A percentile compares a stretch with the other conserved stretches of the same genome.
Conservation (phyloP, 129 eudicot genomes). For the Scalesia atractyloides region DNA sequence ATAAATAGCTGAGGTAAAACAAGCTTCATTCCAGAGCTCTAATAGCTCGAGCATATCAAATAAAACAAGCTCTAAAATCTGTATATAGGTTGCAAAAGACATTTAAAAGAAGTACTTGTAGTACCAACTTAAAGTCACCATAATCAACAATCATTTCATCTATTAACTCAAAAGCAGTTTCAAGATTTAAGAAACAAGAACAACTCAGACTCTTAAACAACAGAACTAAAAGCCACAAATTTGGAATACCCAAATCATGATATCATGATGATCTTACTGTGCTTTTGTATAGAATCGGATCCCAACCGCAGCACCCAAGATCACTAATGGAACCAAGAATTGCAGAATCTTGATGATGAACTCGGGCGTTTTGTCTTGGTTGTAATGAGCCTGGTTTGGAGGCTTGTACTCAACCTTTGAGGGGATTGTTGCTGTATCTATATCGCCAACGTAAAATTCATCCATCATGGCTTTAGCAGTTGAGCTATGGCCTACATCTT, state of each 20-base stretch:
- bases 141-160: constrained; percentile 23
- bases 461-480: constrained; percentile 87
- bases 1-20: background rate
- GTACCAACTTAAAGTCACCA: constrained; percentile 25
- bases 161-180: background rate
- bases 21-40: background rate
- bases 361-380: constrained; percentile 89
- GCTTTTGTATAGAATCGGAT: constrained; percentile 82
- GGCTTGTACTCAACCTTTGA: constrained; percentile 64
- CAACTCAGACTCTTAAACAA: constrained; percentile 26
- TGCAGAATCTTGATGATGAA: constrained; percentile 88
- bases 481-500: constrained; percentile 92
- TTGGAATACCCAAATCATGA: background rate
- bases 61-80: constrained; percentile 6
- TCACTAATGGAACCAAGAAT: constrained; percentile 79
- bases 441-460: constrained; percentile 71
- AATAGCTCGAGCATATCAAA: background rate
- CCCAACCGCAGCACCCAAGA: constrained; percentile 85
- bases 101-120: constrained; percentile 6
- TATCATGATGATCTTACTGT: constrained; percentile 26
- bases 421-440: constrained; percentile 73
- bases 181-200: constrained; percentile 32
- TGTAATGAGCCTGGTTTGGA: constrained; percentile 81
- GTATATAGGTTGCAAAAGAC: background rate
- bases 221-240: constrained; percentile 14